Evolutionary conservation across 805 yeast species (phyloP), one percentile per base, ranked within the genome.

Genomic region (Myxozyma lipomycoides): DNA sequence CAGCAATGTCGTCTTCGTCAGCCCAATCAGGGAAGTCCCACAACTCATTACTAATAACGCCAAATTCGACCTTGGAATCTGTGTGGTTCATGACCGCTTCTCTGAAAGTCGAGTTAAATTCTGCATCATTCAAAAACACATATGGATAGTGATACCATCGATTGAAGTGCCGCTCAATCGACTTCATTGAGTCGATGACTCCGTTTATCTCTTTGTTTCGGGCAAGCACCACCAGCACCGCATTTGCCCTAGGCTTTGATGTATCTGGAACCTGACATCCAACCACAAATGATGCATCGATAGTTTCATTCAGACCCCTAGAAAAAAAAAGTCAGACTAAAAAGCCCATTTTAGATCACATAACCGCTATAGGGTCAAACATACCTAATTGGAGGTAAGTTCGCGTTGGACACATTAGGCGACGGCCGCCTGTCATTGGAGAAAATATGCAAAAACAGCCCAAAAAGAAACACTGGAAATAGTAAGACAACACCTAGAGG

Each of bases 141-240:
- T 95, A 93, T 0, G 96, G 97, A 65, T 93, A 93, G 59, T 84
- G 78, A 67, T 76, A 93, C 95, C 96, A 88, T 61, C 90, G 90
- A 66, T 91, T 91, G 71, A 90, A 91, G 65, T 84, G 95, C 23
- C 86, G 73, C 65, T 91, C 98, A 48, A 93, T 63, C 2, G 90
- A 81, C 26, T 72, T 68, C 76, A 91, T 81, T 2, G 93, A 82
- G 49, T 76, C 73, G 1, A 85, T 62, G 1, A 88, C 95, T n/a
- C 86, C 95, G 2, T 79, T 76, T 1, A 88, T 52, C 62, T 91
- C 98, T 2, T 78, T 71, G 64, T 91, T 89, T 54, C 96, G 72
- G 0, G 95, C 88, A 44, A 91, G 70, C 65, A 90, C 83, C 22
- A 90, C 87, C 58, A 91, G 76, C 0, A 91, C 84, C 0, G 97